These are phyloP conservation scores for Nakazawaea ernobii DNA, from an alignment of 805 yeast genomes.

Conservation along the genomic window DNA sequence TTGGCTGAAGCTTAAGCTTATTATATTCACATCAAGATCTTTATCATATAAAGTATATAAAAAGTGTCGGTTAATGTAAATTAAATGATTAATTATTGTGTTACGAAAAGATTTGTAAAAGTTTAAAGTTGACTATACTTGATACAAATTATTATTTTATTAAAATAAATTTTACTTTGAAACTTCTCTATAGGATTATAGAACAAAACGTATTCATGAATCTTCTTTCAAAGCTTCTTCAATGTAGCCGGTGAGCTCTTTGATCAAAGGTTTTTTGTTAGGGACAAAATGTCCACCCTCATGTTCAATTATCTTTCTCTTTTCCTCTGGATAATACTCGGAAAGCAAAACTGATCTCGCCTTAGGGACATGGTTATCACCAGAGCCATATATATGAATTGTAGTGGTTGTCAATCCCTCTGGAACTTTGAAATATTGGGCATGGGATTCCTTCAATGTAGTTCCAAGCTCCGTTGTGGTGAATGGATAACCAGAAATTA, in stretches of 20 bases:
- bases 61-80: constrained; percentile 10
- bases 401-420: constrained; percentile 30
- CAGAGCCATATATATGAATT: constrained; percentile 67
- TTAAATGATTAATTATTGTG: constrained; percentile 8
- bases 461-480: constrained; percentile 32
- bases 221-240: constrained; percentile 1
- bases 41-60: constrained; percentile 1
- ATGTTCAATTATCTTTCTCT: constrained; percentile 48
- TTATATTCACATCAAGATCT: constrained; percentile 11
- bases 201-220: not conserved
- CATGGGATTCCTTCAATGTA: constrained; percentile 28
- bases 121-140: not conserved
- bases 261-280: constrained; percentile 44
- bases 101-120: not conserved
- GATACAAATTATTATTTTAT: not conserved
- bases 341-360: constrained; percentile 52
- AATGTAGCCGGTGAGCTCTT: constrained; percentile 2
- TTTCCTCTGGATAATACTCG: constrained; percentile 40
- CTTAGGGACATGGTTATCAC: constrained; percentile 71
- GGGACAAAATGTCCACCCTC: constrained; percentile 94
- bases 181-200: no score
- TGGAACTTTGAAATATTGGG: constrained; percentile 25
- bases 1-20: constrained; percentile 92
- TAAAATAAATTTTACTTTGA: not conserved
- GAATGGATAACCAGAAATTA: constrained; percentile 58